A percentile compares a stretch with the other conserved stretches of the same genome.
Conservation (phyloP, 2,329 filamentous ascomycete genomes). For the Stemphylium lycopersici region DNA sequence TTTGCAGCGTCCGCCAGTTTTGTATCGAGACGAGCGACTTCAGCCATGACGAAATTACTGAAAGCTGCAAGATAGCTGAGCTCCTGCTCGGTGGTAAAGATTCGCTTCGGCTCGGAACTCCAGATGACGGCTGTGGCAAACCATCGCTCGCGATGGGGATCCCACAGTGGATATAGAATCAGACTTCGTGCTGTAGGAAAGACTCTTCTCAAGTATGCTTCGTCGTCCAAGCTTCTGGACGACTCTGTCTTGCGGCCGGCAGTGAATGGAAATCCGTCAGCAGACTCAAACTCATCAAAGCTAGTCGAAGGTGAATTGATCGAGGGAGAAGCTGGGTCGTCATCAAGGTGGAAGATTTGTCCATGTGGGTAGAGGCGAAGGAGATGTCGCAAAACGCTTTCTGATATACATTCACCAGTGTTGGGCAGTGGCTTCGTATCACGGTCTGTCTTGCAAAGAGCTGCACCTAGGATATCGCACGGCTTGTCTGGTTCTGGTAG, state of each 20-base stretch:
- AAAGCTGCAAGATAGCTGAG: slow-evolving; percentile 48
- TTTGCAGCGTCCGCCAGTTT: slow-evolving; percentile 55
- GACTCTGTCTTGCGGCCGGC: slow-evolving; percentile 38
- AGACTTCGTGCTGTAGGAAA: slow-evolving; percentile 48
- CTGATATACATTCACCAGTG: slow-evolving; percentile 35
- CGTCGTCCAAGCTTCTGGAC: slow-evolving; percentile 41
- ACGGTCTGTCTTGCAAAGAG: slow-evolving; percentile 27
- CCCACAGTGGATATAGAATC: slow-evolving; percentile 49
- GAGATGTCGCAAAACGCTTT: slow-evolving; percentile 42
- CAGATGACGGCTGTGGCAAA: slow-evolving; percentile 48
- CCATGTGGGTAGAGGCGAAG: slow-evolving; percentile 44
- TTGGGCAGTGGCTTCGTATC: slow-evolving; percentile 14
- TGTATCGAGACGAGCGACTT: slow-evolving; percentile 48
- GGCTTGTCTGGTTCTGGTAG: slow-evolving; percentile 42
- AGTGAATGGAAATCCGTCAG: slow-evolving; percentile 31
- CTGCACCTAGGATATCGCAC: slow-evolving; percentile 38
- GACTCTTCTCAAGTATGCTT: slow-evolving; percentile 38
- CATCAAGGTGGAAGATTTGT: slow-evolving; percentile 49
- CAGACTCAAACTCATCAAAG: slow-evolving; percentile 22
- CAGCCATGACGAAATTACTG: slow-evolving; percentile 49
- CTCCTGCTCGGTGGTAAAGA: slow-evolving; percentile 48
- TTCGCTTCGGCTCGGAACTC: slow-evolving; percentile 46
- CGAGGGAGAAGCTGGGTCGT: slow-evolving; percentile 22
- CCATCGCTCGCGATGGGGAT: slow-evolving; percentile 48
- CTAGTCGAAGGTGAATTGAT: slow-evolving; percentile 26